Evolutionary conservation across 2,329 filamentous ascomycete genomes (phyloP), one percentile per base, ranked within the genome.

Genomic region (Ustulina deusta): DNA sequence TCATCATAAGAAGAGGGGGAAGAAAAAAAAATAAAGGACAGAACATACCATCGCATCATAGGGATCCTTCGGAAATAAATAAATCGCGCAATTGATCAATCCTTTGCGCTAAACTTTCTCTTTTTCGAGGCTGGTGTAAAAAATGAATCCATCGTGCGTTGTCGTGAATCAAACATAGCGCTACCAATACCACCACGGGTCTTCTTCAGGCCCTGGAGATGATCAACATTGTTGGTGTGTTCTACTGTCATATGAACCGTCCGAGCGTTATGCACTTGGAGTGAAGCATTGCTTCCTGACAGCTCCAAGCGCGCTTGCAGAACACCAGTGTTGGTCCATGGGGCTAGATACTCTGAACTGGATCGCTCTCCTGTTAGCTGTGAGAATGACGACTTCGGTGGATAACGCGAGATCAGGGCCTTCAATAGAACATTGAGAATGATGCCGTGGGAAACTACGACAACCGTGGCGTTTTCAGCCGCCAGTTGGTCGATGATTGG

Each of bases 101-200:
- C 61, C 40, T 68, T 46, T 17, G 59, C 49, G 38, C 77, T 80
- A 20, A 78, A 71, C 72, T 82, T 87, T 36, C 81, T 81, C 76
- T 86, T 86, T 75, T 90, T 89, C 0, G 78, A 70, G 6, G 77
- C 63, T 4, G 80, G 74, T 1, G 64, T 69, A 79, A 97, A 94
- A 81, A 96, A 97, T 0, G 86, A 86, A 52, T 93, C 89, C 73
- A 97, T 86, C 20, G 87, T 93, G 75, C 86, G 90, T 78, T 97
- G 94, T 54, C 85, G 89, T 11, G 87, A 84, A 77, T 97, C 94
- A 76, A 93, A 90, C 63, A 86, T 85, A 44, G 91, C 86, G 73
- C 91, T 96, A 62, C 93, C 93, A 64, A 97, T 91, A 3, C 94
- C 94, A 34, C 93, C 93, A 27, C 91, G 84, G 9, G 93, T 95